Base-by-base conservation (phyloP, 495 filamentous ascomycete species). In the Hypoxylon cercidicola region DNA sequence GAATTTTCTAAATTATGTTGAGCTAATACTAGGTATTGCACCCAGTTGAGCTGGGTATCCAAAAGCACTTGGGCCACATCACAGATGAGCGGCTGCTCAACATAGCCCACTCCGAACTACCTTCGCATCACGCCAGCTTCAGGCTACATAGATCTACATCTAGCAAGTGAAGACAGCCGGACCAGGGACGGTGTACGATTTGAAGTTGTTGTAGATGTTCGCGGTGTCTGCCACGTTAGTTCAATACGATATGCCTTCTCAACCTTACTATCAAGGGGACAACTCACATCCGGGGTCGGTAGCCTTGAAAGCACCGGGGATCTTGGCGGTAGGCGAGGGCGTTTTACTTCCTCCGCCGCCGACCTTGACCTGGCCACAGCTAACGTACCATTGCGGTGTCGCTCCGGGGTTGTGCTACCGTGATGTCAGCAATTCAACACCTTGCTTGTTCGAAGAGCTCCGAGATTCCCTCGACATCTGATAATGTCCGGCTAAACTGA, bases 311-410 rank as follows among this genome's bases (percentile, higher is more conserved):
- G 80, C 78, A 0, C 84, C 83, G 0, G 84, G 84, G 35, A 87
- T 87, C 58, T 79, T 74, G 41, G 78, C 82, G 0, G 75, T 78
- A 0, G 80, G 80, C 0, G 62, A 71, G 0, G 84, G 84, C 18
- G 67, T 76, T 18, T 73, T 71, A 58, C 61, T 80, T 32, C 86
- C 86, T 23, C 84, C 81, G 15, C 82, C 82, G 7, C 75, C 79
- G 49, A 90, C 81, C 16, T 76, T 84, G 66, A 90, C 56, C 65
- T 89, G 87, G 13, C 81, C 85, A 54, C 87, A 89, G 56, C 74
- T 72, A 65, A 87, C 74, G 61, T 87, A 87, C 69, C 82, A 87
- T 68, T 80, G 78, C 39, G 75, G 82, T 10, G 74, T 77, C 55
- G 56, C 64, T 28, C 77, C 81, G 11, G 82, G 83, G 77, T 87